A percentile compares a stretch with the other conserved stretches of the same genome.
phyloP scores from a whole-genome alignment of 768 basidiomycete species.

The Calocybe gangraenosa region DNA sequence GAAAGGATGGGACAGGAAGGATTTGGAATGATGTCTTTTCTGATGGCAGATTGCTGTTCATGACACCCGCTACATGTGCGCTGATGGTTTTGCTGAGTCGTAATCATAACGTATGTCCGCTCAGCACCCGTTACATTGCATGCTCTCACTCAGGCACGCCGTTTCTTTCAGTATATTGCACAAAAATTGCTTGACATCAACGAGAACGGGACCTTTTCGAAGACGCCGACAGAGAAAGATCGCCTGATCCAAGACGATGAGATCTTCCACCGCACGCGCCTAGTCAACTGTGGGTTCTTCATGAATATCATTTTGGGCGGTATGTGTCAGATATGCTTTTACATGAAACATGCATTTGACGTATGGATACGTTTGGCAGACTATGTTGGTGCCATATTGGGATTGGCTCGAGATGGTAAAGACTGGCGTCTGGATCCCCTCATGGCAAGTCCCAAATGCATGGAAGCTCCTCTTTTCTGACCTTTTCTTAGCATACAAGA shows the following conservation, averaged over 20 bases:
- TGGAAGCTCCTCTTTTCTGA: background rate
- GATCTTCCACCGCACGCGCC: slow-evolving; percentile 67
- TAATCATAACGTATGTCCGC: slow-evolving; percentile 63
- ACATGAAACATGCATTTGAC: too few species aligned
- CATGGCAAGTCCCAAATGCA: slow-evolving; percentile 34
- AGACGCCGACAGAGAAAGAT: slow-evolving; percentile 20
- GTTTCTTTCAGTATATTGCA: slow-evolving; percentile 54
- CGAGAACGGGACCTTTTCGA: slow-evolving; percentile 47
- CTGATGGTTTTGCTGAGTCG: slow-evolving; percentile 65
- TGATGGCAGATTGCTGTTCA: slow-evolving; percentile 57
- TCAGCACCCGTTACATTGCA: background rate
- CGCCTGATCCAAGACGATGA: slow-evolving; percentile 61
- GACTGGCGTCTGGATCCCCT: slow-evolving; percentile 70
- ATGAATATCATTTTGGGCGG: slow-evolving; percentile 65
- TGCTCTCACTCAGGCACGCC: too few species aligned
- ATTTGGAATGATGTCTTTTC: slow-evolving; percentile 71
- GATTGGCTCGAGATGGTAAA: slow-evolving; percentile 57
- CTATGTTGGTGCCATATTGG: slow-evolving; percentile 73
- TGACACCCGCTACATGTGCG: slow-evolving; percentile 71
- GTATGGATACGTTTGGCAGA: slow-evolving; percentile 29
- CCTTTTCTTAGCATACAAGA: slow-evolving; percentile 41
- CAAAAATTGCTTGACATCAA: slow-evolving; percentile 66
- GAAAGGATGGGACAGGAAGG: slow-evolving; percentile 60
- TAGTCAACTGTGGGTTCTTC: slow-evolving; percentile 72
- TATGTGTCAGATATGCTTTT: slow-evolving; percentile 11